Base-by-base conservation (phyloP, 495 filamentous ascomycete species). In the Penicillium argentinense region DNA sequence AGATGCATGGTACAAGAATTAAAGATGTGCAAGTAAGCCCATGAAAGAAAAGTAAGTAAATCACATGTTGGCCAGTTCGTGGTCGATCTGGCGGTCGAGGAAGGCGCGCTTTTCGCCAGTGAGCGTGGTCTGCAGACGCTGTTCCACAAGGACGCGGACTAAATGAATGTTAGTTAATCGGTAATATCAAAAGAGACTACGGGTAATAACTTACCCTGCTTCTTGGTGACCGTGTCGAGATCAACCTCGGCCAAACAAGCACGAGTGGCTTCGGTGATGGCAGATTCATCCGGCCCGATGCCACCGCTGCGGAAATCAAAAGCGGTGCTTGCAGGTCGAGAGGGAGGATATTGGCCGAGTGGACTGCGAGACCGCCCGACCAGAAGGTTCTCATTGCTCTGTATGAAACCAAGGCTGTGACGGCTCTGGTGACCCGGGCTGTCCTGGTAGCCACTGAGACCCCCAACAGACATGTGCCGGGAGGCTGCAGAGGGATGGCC, bases 221-320 rank as follows among this genome's bases (percentile, higher is more conserved):
- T 98, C 82, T 98, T 98, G 13, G 93, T 98, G 24, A 98, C 89
- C 12, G 77, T 91, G 64, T 98, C 93, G 16, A 98, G 70, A 69
- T 98, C 91, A 2, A 96, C 91, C 59, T 96, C 92, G n/a, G 78
- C 70, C 49, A 98, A 72, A 59, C 89, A 90, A 39, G 72, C 66
- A 54, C 88, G 86, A 49, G 97, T 89, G 9, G 87, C 86, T 42
- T 95, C 88, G 30, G 87, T 73, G 45, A 98, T 97, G 8, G 73
- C 60, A 47, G 68, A 70, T 41, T 87, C 83, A 44, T 89, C 86
- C 3, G 88, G 87, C 0, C 89, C 89, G 43, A 77, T 69, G 17
- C 27, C 27, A 71, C 27, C 45, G 42, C 78, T 77, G 54, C 87
- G 83, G 76, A 95, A 92, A 62, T 96, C 89, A 42, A 74, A 67